Evolutionary conservation across 768 basidiomycete genomes (phyloP).

Genomic region (Kwoniella newhampshirensis): DNA sequence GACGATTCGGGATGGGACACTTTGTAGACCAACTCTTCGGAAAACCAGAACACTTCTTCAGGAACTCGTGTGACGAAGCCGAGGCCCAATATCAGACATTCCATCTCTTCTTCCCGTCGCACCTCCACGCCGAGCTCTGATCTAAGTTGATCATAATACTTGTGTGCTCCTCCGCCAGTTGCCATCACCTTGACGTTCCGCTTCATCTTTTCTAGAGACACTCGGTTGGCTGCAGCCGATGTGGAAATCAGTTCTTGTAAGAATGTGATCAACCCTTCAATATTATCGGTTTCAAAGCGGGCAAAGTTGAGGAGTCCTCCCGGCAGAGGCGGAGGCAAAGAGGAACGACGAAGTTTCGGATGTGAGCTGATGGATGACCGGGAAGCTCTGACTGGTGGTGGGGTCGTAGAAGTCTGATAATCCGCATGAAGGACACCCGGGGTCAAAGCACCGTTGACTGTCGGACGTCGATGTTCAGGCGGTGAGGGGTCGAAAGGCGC

Average conservation of each 20-base stretch:
- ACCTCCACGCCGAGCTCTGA: conserved; percentile 79
- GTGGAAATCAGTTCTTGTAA: conserved; percentile 81
- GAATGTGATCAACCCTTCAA: conserved; percentile 79
- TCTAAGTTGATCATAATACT: conserved; percentile 80
- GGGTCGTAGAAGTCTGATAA: conserved; percentile 2
- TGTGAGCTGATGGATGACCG: conserved; percentile 45
- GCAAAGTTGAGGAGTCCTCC: conserved; percentile 97
- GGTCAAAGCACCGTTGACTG: conserved; percentile 49
- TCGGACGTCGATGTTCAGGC: conserved; percentile 26
- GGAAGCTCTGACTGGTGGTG: conserved; percentile 1
- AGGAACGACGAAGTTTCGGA: conserved; percentile 67
- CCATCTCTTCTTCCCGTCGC: conserved; percentile 94
- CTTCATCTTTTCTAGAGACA: conserved; percentile 86
- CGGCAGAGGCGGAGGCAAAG: conserved; percentile 76
- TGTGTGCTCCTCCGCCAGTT: conserved; percentile 95
- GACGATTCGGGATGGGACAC: conserved; percentile 54
- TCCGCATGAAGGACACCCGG: conserved; percentile 28
- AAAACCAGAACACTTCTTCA: conserved; percentile 97
- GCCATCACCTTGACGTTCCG: conserved; percentile 93
- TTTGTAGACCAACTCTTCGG: conserved; percentile 86
- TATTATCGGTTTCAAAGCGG: conserved; percentile 89
- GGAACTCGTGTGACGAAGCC: conserved; percentile 95
- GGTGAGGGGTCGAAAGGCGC: conserved; percentile 28
- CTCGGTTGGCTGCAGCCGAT: conserved; percentile 80
- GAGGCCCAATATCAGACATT: conserved; percentile 91